Percentiles rank a stretch among this genome's conserved stretches.
Conservation (phyloP, 2,329 filamentous ascomycete genomes). For the Fusarium sambucinum region DNA sequence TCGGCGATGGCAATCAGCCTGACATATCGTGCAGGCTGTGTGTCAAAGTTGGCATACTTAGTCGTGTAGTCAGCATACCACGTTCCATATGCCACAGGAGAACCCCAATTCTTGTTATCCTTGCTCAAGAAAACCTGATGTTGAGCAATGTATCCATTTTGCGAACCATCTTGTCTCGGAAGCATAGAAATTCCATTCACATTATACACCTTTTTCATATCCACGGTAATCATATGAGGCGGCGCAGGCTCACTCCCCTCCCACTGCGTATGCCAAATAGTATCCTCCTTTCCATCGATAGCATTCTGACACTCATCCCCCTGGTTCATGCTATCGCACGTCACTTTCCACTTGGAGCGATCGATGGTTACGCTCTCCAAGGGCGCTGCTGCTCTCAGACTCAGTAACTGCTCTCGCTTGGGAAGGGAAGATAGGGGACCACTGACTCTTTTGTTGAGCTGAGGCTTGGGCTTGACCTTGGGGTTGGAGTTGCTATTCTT, state of each 20-base stretch:
- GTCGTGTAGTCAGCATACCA: constrained; percentile 27
- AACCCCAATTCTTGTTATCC: constrained; percentile 22
- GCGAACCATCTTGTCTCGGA: constrained; percentile 26
- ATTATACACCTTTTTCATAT: constrained; percentile 25
- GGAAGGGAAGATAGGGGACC: background rate
- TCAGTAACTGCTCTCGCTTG: constrained; percentile 17
- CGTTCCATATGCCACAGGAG: constrained; percentile 27
- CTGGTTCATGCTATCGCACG: constrained; percentile 23
- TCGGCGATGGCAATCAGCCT: constrained; percentile 20
- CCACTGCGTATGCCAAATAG: constrained; percentile 30
- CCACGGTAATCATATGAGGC: constrained; percentile 32
- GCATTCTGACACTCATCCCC: constrained; percentile 22
- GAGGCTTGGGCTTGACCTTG: constrained; percentile 9
- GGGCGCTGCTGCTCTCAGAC: constrained; percentile 26
- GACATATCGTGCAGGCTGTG: constrained; percentile 17
- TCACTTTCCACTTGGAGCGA: constrained; percentile 23
- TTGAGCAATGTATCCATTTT: constrained; percentile 19
- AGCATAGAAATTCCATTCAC: constrained; percentile 33
- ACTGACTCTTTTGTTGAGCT: constrained; percentile 13
- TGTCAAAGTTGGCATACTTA: constrained; percentile 38
- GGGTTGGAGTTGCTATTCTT: background rate
- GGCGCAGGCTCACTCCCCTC: constrained; percentile 12
- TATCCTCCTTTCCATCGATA: constrained; percentile 11
- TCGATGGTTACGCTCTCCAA: constrained; percentile 13
- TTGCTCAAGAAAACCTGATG: constrained; percentile 24